Conservation (phyloP, 1,284 basidiomycete species). For the Pterulicium gracile region DNA sequence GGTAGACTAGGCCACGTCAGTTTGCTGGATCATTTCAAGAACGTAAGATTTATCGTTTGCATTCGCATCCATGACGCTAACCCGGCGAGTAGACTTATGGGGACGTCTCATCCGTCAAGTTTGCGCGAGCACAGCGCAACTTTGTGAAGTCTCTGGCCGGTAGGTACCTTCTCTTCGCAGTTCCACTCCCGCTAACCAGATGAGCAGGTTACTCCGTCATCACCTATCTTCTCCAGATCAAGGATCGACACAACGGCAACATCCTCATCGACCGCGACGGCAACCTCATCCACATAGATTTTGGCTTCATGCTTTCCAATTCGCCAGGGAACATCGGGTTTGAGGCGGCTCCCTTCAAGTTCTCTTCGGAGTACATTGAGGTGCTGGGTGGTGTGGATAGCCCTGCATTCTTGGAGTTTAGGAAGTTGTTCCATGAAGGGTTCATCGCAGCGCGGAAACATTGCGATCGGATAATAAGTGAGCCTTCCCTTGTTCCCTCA, state of each 20-base stretch:
- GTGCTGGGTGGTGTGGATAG: constrained; percentile 85
- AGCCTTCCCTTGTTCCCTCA: constrained; percentile 17
- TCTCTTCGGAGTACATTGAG: constrained; percentile 92
- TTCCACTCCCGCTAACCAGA: constrained; percentile 1
- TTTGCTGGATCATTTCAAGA: constrained; percentile 82
- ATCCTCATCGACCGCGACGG: constrained; percentile 94
- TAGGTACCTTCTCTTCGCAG: constrained; percentile 16
- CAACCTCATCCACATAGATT: constrained; percentile 93
- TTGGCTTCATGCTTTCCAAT: constrained; percentile 97
- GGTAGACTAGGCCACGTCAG: constrained; percentile 80
- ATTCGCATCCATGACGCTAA: too few species aligned
- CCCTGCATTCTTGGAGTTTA: constrained; percentile 78
- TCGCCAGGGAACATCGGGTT: constrained; percentile 97
- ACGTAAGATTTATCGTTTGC: constrained; percentile 36
- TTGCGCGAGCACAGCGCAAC: constrained; percentile 76
- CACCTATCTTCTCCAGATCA: constrained; percentile 94
- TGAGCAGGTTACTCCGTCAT: constrained; percentile 81
- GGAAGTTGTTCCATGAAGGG: constrained; percentile 80
- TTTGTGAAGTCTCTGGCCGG: constrained; percentile 94
- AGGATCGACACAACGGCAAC: constrained; percentile 98
- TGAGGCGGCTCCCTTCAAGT: constrained; percentile 97
- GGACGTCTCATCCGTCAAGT: constrained; percentile 79
- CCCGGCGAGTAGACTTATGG: constrained; percentile 64
- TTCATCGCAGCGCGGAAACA: constrained; percentile 94
- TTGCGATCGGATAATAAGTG: constrained; percentile 93